Evolutionary conservation across 1,139 yeast species (phyloP).

Genomic region (Protomyces inouyei): DNA sequence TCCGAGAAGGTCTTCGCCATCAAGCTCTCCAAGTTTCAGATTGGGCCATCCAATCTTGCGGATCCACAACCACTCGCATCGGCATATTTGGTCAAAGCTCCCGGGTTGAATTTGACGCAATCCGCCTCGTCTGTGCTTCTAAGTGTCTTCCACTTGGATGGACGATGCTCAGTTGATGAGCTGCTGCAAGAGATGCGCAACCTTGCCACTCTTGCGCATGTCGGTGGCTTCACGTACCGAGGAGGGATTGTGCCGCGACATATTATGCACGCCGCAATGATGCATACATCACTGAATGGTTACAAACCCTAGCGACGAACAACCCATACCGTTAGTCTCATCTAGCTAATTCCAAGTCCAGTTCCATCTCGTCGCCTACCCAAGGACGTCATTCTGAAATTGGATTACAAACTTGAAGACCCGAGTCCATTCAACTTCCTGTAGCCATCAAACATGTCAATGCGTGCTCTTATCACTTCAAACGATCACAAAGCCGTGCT

Average conservation of each 20-base stretch:
- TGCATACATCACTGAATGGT: not conserved
- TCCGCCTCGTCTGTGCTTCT: not conserved
- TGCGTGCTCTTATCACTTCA: constrained; percentile 4
- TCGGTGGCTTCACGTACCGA: not conserved
- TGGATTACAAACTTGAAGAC: too few relatives aligned
- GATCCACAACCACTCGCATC: not conserved
- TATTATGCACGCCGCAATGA: not conserved
- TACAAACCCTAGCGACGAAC: not conserved
- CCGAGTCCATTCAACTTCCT: too few relatives aligned
- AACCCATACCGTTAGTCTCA: too few relatives aligned
- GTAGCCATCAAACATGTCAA: not conserved
- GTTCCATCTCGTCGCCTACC: too few relatives aligned
- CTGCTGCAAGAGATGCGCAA: not conserved
- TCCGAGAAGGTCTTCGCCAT: not conserved
- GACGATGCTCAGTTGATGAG: not conserved
- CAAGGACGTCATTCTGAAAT: too few relatives aligned
- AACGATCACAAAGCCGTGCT: not conserved
- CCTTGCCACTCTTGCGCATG: not conserved
- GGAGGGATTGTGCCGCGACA: not conserved
- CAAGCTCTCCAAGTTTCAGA: not conserved
- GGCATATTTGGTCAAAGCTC: not conserved
- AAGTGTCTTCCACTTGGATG: not conserved
- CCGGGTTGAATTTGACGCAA: not conserved
- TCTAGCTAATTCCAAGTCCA: too few relatives aligned
- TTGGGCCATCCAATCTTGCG: not conserved